Evolutionary conservation across 1,284 basidiomycete genomes (phyloP).

Genomic region (Naganishia cerealis): DNA sequence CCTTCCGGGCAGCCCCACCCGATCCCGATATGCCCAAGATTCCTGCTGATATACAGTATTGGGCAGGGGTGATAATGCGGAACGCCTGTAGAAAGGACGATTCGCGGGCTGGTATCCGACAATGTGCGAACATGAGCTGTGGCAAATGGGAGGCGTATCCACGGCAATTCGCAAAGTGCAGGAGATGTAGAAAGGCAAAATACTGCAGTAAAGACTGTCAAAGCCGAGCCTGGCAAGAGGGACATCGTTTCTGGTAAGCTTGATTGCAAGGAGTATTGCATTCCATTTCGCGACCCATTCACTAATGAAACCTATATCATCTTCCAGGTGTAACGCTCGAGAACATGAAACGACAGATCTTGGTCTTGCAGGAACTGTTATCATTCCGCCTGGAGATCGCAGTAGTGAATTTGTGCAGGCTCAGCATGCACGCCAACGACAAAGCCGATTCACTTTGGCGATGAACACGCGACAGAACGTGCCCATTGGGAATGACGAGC

Average conservation of each 20-base stretch:
- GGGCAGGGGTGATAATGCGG: slow-evolving; percentile 99
- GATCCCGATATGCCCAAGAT: slow-evolving; percentile 73
- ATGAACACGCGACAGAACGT: slow-evolving; percentile 27
- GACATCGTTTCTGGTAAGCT: slow-evolving; percentile 69
- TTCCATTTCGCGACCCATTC: not conserved
- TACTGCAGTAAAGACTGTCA: slow-evolving; percentile 99
- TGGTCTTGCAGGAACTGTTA: slow-evolving; percentile 33
- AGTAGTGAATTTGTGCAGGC: slow-evolving; percentile 29
- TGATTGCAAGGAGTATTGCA: not conserved
- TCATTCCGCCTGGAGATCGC: slow-evolving; percentile 30
- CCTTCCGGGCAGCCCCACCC: slow-evolving; percentile 80
- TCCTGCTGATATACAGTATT: slow-evolving; percentile 92
- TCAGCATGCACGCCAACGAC: slow-evolving; percentile 23
- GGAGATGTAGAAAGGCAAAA: slow-evolving; percentile 94
- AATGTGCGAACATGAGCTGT: slow-evolving; percentile 97
- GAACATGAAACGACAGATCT: slow-evolving; percentile 33
- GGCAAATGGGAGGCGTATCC: slow-evolving; percentile 92
- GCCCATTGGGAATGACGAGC: slow-evolving; percentile 21
- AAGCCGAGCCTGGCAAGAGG: slow-evolving; percentile 93
- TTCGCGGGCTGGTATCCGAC: slow-evolving; percentile 82
- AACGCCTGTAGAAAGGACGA: slow-evolving; percentile 99
- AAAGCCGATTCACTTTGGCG: slow-evolving; percentile 21
- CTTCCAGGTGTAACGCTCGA: slow-evolving; percentile 34
- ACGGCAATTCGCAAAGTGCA: slow-evolving; percentile 94
- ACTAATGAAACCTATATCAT: not conserved